phyloP scores from a whole-genome alignment of 352 stramenopile genomes.

The Thalassiosira delicatula region DNA sequence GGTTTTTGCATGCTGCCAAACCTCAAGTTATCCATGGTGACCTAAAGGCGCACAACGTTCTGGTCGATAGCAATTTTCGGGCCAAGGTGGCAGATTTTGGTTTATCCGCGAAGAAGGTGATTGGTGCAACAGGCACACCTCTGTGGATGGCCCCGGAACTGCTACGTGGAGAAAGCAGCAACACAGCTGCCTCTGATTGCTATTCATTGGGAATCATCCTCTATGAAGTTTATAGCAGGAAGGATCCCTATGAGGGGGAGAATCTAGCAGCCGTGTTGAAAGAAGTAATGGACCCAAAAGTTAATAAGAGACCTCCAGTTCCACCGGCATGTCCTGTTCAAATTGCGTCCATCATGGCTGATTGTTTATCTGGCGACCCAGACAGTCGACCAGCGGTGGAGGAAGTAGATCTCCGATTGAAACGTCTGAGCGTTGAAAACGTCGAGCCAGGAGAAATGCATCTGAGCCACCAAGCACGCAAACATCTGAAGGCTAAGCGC shows the following conservation, averaged over 20 bases:
- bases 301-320: constrained; percentile 67
- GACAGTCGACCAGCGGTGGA: constrained; percentile 60
- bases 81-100: constrained; percentile 81
- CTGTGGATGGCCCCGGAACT: constrained; percentile 82
- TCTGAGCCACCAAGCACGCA: constrained; percentile 8
- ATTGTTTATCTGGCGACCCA: constrained; percentile 57
- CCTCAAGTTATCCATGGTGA: constrained; percentile 72
- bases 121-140: constrained; percentile 62
- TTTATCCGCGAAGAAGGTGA: constrained; percentile 60
- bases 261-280: constrained; percentile 47
- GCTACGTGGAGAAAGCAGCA: constrained; percentile 56
- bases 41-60: constrained; percentile 66
- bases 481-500: constrained; percentile 8
- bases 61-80: constrained; percentile 69
- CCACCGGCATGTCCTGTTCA: constrained; percentile 48
- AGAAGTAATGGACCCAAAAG: constrained; percentile 47
- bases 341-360: constrained; percentile 66
- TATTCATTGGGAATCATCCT: constrained; percentile 78
- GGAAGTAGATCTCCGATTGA: constrained; percentile 64
- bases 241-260: constrained; percentile 68
- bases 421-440: constrained; percentile 48
- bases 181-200: constrained; percentile 63
- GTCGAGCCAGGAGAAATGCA: constrained; percentile 36
- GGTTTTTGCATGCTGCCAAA: constrained; percentile 70
- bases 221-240: constrained; percentile 72